phyloP scores from a whole-genome alignment of 1,284 basidiomycete genomes.

The Cutaneotrichosporon cutaneum region DNA sequence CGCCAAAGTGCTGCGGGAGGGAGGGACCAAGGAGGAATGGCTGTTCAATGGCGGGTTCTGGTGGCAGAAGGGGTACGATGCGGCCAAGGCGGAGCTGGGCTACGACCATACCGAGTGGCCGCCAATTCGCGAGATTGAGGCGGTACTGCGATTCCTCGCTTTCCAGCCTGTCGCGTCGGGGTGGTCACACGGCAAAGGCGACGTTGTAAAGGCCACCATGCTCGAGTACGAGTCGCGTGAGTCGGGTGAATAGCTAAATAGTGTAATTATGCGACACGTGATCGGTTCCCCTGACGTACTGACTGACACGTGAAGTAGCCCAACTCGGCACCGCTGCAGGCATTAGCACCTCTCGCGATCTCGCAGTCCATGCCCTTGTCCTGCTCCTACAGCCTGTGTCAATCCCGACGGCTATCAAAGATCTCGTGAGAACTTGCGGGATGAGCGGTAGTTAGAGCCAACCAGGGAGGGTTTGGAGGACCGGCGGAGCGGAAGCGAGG shows the following conservation, averaged over 20 bases:
- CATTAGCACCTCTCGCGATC: no score
- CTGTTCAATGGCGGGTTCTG: not conserved
- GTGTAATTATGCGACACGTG: no score
- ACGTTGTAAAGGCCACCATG: not conserved
- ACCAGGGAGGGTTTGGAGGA: no score
- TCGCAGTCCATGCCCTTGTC: no score
- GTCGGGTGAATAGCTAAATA: not conserved
- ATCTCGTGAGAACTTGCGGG: no score
- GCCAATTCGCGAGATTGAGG: not conserved
- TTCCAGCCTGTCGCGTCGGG: not conserved
- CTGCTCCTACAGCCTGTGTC: no score
- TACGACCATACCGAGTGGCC: not conserved
- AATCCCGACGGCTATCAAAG: no score
- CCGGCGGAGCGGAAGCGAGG: no score
- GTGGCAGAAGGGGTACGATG: not conserved
- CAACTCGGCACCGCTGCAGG: no score
- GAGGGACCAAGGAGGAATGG: not conserved
- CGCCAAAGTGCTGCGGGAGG: not conserved
- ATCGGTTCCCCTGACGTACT: no score
- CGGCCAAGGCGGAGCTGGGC: not conserved
- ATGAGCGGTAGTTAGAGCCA: no score
- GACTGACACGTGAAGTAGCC: no score
- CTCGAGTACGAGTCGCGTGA: not conserved
- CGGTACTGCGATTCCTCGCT: not conserved
- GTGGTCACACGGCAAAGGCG: not conserved